phyloP scores from a whole-genome alignment of 768 basidiomycete genomes.

The Podaxis carcinomalis region DNA sequence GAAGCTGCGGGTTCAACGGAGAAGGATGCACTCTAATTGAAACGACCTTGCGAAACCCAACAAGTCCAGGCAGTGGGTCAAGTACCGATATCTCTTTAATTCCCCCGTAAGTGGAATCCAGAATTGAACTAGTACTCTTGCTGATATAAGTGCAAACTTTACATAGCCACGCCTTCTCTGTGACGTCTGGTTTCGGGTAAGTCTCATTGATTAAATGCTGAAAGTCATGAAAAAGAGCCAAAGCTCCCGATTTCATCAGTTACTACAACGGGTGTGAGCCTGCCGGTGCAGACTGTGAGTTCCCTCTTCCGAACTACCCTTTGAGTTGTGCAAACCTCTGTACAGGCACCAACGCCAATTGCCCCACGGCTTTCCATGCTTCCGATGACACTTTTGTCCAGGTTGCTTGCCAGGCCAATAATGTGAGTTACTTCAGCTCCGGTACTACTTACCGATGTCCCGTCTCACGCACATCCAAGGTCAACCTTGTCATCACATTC shows the following conservation, averaged over 20 bases:
- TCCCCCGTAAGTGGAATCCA: constrained; percentile 22
- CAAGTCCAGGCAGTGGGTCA: constrained; percentile 26
- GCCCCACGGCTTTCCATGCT: constrained; percentile 27
- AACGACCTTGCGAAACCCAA: constrained; percentile 29
- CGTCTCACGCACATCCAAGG: not conserved
- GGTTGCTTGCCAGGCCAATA: constrained; percentile 27
- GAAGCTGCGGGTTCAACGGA: constrained; percentile 29
- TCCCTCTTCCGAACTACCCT: not conserved
- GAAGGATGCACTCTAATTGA: constrained; percentile 32
- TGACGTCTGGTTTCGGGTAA: constrained; percentile 30
- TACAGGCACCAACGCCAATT: constrained; percentile 24
- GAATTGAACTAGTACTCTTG: not conserved
- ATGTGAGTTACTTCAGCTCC: constrained; percentile 17
- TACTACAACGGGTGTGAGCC: constrained; percentile 19
- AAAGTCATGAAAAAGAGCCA: not conserved
- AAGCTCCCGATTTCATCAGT: constrained; percentile 2
- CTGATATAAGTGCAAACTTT: not conserved
- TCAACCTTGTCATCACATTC: constrained; percentile 1
- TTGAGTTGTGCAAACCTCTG: not conserved
- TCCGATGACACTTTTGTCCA: constrained; percentile 25
- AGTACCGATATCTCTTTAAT: constrained; percentile 31
- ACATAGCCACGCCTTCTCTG: constrained; percentile 26
- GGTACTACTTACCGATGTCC: no score
- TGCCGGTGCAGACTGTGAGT: constrained; percentile 1
- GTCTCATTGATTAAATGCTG: not conserved